These are phyloP conservation scores for Fusarium pseudograminearum DNA, from an alignment of 2,329 filamentous ascomycete species.

Conservation along the genomic window DNA sequence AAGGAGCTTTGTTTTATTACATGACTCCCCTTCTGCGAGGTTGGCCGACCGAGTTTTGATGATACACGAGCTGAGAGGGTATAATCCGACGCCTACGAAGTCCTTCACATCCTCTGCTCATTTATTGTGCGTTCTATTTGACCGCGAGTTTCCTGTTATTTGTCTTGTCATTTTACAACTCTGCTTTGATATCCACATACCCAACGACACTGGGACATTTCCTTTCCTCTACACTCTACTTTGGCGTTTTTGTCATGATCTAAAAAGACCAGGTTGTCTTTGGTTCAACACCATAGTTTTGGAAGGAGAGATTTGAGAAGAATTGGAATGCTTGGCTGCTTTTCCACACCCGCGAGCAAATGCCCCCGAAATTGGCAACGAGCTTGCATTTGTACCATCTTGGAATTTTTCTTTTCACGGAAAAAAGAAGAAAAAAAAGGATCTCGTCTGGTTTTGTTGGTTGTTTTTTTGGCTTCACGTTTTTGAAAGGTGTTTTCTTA, in stretches of 20 bases:
- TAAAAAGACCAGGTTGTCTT: slow-evolving; percentile 34
- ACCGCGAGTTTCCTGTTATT: slow-evolving; percentile 34
- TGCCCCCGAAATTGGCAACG: slow-evolving; percentile 38
- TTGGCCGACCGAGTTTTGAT: slow-evolving; percentile 62
- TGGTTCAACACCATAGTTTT: slow-evolving; percentile 32
- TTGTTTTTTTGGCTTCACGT: slow-evolving; percentile 38
- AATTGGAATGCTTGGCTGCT: slow-evolving; percentile 39
- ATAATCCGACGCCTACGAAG: slow-evolving; percentile 46
- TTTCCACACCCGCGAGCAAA: slow-evolving; percentile 42
- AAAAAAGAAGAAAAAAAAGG: slow-evolving; percentile 41
- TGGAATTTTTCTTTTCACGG: slow-evolving; percentile 25
- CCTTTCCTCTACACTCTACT: slow-evolving; percentile 23
- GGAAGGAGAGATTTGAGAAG: slow-evolving; percentile 29
- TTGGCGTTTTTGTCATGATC: slow-evolving; percentile 43
- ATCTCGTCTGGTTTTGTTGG: slow-evolving; percentile 31
- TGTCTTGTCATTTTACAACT: slow-evolving; percentile 39
- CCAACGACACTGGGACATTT: slow-evolving; percentile 33
- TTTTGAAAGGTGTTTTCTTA: slow-evolving; percentile 39
- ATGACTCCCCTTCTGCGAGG: slow-evolving; percentile 64
- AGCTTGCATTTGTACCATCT: slow-evolving; percentile 39
- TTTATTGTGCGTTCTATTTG: slow-evolving; percentile 41
- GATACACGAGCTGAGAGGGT: slow-evolving; percentile 58
- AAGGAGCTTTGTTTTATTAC: slow-evolving; percentile 57
- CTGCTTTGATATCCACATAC: slow-evolving; percentile 45
- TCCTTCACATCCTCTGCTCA: slow-evolving; percentile 49